phyloP scores from a whole-genome alignment of 352 stramenopile genomes.

The Pythium aristosporum region DNA sequence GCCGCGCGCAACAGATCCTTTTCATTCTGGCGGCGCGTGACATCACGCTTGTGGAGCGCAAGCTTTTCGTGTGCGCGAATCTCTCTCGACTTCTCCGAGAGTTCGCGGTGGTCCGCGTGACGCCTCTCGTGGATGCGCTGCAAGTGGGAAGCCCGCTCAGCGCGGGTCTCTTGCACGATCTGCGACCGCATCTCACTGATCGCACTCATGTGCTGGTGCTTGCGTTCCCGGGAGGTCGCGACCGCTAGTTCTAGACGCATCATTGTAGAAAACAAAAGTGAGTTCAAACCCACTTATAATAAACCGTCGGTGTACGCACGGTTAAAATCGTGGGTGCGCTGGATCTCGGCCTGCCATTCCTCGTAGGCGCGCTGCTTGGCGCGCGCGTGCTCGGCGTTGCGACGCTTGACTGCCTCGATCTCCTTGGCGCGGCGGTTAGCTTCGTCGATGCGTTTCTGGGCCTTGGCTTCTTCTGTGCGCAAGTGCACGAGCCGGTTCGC shows the following conservation, averaged over 20 bases:
- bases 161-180: constrained; percentile 51
- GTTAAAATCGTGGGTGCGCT: constrained; percentile 49
- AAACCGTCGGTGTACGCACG: constrained; percentile 35
- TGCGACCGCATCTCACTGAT: constrained; percentile 46
- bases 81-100: constrained; percentile 46
- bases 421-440: constrained; percentile 57
- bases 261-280: not conserved
- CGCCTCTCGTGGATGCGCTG: constrained; percentile 44
- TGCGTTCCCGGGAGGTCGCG: constrained; percentile 37
- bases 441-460: constrained; percentile 68
- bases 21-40: constrained; percentile 48
- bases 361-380: constrained; percentile 50
- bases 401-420: constrained; percentile 59
- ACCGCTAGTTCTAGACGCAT: constrained; percentile 32
- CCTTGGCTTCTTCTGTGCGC: constrained; percentile 49
- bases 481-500: constrained; percentile 66
- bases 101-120: constrained; percentile 37
- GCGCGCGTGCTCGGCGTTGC: constrained; percentile 51
- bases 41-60: constrained; percentile 40
- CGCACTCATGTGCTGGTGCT: constrained; percentile 41
- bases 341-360: constrained; percentile 57
- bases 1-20: constrained; percentile 48
- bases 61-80: constrained; percentile 52
- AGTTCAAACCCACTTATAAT: not conserved
- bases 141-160: constrained; percentile 43